Conservation (phyloP, 805 yeast species). For the Metschnikowia amazonensis region DNA sequence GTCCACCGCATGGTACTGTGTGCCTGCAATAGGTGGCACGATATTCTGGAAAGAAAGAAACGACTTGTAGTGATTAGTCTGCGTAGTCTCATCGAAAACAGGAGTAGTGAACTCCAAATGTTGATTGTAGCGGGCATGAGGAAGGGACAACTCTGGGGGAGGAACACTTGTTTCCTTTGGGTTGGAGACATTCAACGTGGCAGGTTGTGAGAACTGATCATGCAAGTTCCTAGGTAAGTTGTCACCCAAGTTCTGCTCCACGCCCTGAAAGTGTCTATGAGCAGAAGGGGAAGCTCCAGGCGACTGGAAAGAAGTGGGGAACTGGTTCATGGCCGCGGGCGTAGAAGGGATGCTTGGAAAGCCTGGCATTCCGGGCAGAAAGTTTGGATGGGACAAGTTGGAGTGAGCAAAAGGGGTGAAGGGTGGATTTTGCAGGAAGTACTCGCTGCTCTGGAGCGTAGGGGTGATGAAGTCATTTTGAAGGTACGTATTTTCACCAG, state of each 20-base stretch:
- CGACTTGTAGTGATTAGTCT: slow-evolving; percentile 24
- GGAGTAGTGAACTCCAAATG: slow-evolving; percentile 17
- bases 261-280: slow-evolving; percentile 3
- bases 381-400: slow-evolving; percentile 1
- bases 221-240: background rate
- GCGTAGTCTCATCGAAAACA: slow-evolving; percentile 9
- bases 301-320: background rate
- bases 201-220: slow-evolving; percentile 1
- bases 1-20: slow-evolving; percentile 65
- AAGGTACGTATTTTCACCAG: background rate
- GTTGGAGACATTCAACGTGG: slow-evolving; percentile 9
- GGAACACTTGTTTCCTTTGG: slow-evolving; percentile 10
- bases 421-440: background rate
- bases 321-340: slow-evolving; percentile 5
- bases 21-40: slow-evolving; percentile 78
- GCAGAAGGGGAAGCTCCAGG: background rate
- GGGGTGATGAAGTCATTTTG: background rate
- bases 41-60: slow-evolving; percentile 76
- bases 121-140: slow-evolving; percentile 10
- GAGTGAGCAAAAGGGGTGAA: slow-evolving; percentile 4
- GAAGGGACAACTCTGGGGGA: slow-evolving; percentile 13
- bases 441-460: background rate
- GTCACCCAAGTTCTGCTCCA: background rate
- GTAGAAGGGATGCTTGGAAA: slow-evolving; percentile 3
- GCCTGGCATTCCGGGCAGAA: background rate